Base-by-base conservation (phyloP, 768 basidiomycete genomes). In the Krasilnikovozyma curviuscula region DNA sequence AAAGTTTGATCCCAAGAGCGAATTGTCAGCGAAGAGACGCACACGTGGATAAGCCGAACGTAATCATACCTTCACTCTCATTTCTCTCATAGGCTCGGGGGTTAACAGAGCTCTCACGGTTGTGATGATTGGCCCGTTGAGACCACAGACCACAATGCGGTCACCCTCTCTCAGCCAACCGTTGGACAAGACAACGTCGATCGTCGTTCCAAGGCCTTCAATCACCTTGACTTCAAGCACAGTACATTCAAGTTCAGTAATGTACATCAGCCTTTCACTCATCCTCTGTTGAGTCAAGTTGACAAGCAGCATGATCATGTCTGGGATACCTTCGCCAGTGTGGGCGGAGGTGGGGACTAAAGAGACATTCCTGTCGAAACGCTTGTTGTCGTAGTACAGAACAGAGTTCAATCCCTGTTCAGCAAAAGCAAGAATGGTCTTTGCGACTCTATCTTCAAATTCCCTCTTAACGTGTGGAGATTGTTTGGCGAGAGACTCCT, bases 281-380 rank as follows among this genome's bases (percentile, higher is more conserved):
- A 97, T 93, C 51, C 93, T 77, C 67, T 93, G 81, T 64, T 97
- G 91, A 14, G 91, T 97, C 46, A 97, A 73, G 64, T 93, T 89
- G 67, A 95, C 76, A 61, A 98, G 77, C 24, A 98, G 73, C 83
- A 89, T 84, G 68, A 98, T 86, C 91, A 98, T 91, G 69, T 97
- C 93, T 25, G 93, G 93, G 10, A 98, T 73, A 63, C 93, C 93
- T 67, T 98, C 93, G 48, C 91, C 93, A 3, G 91, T 95, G 65
- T 93, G 78, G 29, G 93, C 93, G 47, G 93, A 97, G 5, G 91
- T 97, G 27, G 93, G 91, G 12, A 98, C 91, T 41, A 98, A 72
- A 2, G 91, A 97, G 51, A 98, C 88, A 57, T 85, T 89, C 51
- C 81, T 75, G 45, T 78, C 83, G 53, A 93, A 79, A 66, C 74